Base-by-base conservation (phyloP, 306 rosid genomes). In the Luffa aegyptiaca region DNA sequence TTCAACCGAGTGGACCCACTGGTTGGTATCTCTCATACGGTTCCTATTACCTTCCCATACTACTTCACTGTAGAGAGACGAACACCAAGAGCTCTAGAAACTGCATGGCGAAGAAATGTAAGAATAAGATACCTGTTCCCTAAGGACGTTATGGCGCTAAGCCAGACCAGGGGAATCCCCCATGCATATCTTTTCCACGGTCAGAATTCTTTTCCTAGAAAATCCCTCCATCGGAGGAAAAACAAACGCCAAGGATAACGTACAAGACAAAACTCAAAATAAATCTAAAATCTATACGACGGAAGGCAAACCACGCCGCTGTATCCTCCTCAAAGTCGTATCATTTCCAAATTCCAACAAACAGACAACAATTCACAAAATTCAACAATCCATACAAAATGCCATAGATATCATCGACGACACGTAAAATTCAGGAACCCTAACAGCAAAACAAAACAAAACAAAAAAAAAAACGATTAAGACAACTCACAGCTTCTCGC, bases 401-500 rank as follows among this genome's bases (percentile, higher is more conserved):
- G 76, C 10, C 65, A 9, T 55, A 5, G n/a, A 41, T 10, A 4
- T 7, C 45, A 36, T 35, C 21, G 21, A 20, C 16, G 31, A 61
- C 6, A 2, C 36, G 21, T 10, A 36, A 36, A 78, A 58, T 42
- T 59, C 20, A 42, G 61, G n/a, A 79, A 79, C 42, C 61, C 26
- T 48, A 76, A 37, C 72, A 13, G 10, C 44, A 78, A 11, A 55
- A 55, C 9, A 6, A 55, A 55, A n/a, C n/a, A n/a, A n/a, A n/a
- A n/a, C n/a, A 35, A 37, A 26, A 42, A 37, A 10, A 62, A 12
- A 69, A 42, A 44, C 48, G 51, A 21, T 7, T 33, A 76, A 2
- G 5, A n/a, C 45, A 39, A 84, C 96, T 87, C 80, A 94, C 98
- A 94, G 92, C 89, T 92, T 94, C 10, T 94, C 97, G 33, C 98